Evolutionary conservation across 495 filamentous ascomycete species (phyloP).

Genomic region (Tuber aestivum): DNA sequence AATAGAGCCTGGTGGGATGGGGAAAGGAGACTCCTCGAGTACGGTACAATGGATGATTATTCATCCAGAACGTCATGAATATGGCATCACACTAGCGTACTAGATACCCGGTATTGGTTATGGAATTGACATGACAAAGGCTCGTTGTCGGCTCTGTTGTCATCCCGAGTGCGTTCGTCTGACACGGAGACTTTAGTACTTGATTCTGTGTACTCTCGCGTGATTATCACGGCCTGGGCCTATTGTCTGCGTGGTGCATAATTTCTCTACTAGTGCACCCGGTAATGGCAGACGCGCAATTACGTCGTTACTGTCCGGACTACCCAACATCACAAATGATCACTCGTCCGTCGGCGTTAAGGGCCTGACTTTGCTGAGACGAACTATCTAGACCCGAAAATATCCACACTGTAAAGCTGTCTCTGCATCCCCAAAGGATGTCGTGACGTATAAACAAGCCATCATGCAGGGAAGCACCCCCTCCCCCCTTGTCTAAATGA

Average conservation of each 20-base stretch:
- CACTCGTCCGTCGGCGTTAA: slow-evolving; percentile 23
- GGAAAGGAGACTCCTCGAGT: slow-evolving; percentile 17
- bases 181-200: not conserved
- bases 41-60: slow-evolving; percentile 4
- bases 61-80: not conserved
- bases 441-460: slow-evolving; percentile 34
- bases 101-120: not conserved
- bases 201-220: not conserved
- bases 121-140: not conserved
- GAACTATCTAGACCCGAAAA: slow-evolving; percentile 3
- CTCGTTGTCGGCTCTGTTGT: not conserved
- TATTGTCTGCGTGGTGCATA: not conserved
- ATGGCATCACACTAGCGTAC: not conserved
- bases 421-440: slow-evolving; percentile 9
- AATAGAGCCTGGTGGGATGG: slow-evolving; percentile 26
- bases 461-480: slow-evolving; percentile 29
- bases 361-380: not conserved
- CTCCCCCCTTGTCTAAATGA: slow-evolving; percentile 19
- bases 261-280: not conserved
- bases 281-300: not conserved
- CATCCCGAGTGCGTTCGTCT: not conserved
- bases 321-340: slow-evolving; percentile 26
- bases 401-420: not conserved
- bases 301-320: not conserved
- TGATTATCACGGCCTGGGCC: not conserved